These are phyloP conservation scores for Helichrysum umbraculigerum DNA, from an alignment of 129 eudicot species.

Conservation along the genomic window DNA sequence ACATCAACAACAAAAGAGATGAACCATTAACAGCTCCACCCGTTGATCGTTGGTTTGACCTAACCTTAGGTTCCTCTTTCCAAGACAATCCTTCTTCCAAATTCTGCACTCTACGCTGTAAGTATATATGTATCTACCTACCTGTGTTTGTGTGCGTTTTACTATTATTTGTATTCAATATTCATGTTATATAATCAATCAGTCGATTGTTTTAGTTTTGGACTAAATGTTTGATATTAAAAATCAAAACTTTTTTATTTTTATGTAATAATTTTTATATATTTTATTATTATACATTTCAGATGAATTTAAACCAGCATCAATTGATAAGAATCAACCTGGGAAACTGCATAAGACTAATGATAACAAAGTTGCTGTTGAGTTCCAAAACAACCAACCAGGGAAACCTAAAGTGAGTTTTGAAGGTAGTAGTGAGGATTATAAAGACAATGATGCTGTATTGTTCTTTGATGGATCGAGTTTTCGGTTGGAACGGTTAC, in stretches of 20 bases:
- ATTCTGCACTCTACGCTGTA: slow-evolving; percentile 97
- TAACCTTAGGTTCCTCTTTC: slow-evolving; percentile 92
- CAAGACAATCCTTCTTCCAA: slow-evolving; percentile 86
- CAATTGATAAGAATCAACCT: slow-evolving; percentile 82
- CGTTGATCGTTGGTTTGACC: slow-evolving; percentile 84
- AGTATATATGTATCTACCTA: slow-evolving; percentile 8
- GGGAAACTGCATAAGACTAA: slow-evolving; percentile 76
- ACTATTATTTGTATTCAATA: too few species aligned
- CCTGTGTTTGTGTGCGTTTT: not conserved
- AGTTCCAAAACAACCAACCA: slow-evolving; percentile 75
- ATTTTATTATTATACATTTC: slow-evolving; percentile 17
- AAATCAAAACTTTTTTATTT: not conserved
- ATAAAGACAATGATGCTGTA: slow-evolving; percentile 96
- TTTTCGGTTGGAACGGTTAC: slow-evolving; percentile 83
- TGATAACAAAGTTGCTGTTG: slow-evolving; percentile 83
- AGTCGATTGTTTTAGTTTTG: not conserved
- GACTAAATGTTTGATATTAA: not conserved
- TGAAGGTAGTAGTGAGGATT: slow-evolving; percentile 86
- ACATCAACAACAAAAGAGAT: slow-evolving; percentile 46
- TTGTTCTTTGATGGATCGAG: slow-evolving; percentile 86
- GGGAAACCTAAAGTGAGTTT: slow-evolving; percentile 85
- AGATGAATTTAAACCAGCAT: slow-evolving; percentile 98
- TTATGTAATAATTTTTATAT: not conserved
- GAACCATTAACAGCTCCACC: slow-evolving; percentile 88
- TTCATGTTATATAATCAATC: not conserved